Evolutionary conservation across 2,329 filamentous ascomycete genomes (phyloP), one percentile per base, ranked within the genome.

Genomic region (Bimuria novae-zelandiae): DNA sequence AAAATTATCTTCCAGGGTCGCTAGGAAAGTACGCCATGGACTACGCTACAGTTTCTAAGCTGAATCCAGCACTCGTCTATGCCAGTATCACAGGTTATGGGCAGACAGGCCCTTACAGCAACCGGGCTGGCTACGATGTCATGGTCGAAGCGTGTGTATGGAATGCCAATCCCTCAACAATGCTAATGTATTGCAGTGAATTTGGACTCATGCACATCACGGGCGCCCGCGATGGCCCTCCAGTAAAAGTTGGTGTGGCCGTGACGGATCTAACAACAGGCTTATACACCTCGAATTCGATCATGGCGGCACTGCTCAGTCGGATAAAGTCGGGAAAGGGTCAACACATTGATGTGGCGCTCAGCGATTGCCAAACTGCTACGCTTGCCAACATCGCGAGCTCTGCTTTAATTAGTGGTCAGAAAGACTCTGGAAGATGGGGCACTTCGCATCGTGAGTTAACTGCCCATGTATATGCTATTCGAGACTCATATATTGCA

Each of bases 141-240:
- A 99, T 99, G 93, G 93, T 99, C 10, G 94, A 99, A 78, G 94
- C 94, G 54, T 79, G 63, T 53, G 76, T 71, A 6, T 51, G 30
- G 8, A 12, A 14, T 7, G 2, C 11, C 22, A 12, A 7, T 30
- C 12, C 12, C 12, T 17, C 7, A 8, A 23, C 2, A 6, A 12
- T 46, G 22, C 59, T 70, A 35, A 70, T 50, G 47, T 12, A 42
- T 12, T 3, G 11, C 49, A 80, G 77, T 10, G 94, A 97, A 72
- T 92, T 99, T 77, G 94, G 94, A 0, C 78, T 99, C 51, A 99
- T 99, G 94, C 94, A 99, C 76, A 97, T 99, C 64, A 99, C 94
- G 0, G 94, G 94, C 27, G 84, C 84, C 56, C 83, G 92, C 51
- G 89, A 96, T 65, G 92, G 93, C 0, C 89, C 92, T 1, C 94